Evolutionary conservation across 2,329 filamentous ascomycete species (phyloP).

Genomic region (Neofusicoccum sp.): DNA sequence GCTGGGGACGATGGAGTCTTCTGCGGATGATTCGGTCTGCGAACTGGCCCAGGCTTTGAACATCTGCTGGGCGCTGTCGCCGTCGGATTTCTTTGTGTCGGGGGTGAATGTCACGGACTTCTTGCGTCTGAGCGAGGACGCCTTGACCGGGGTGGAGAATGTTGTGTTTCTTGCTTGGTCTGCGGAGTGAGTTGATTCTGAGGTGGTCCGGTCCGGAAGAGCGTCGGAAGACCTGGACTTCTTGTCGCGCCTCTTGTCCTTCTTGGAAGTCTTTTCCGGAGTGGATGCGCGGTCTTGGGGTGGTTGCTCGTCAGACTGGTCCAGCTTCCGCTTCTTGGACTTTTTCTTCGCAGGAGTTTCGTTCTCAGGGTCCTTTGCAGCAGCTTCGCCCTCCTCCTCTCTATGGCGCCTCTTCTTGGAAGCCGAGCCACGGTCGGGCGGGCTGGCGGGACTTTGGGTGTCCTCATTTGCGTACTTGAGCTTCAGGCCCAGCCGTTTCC

Average conservation of each 20-base stretch:
- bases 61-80: conserved; percentile 51
- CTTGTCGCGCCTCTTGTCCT: conserved; percentile 22
- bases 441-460: not conserved
- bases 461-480: conserved; percentile 47
- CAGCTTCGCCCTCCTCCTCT: not conserved
- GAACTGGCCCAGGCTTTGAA: conserved; percentile 50
- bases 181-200: not conserved
- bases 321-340: conserved; percentile 11
- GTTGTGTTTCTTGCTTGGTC: not conserved
- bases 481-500: conserved; percentile 61
- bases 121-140: conserved; percentile 29
- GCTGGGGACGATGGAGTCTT: conserved; percentile 4
- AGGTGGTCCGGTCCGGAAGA: not conserved
- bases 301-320: not conserved
- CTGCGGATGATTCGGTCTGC: conserved; percentile 27
- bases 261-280: not conserved
- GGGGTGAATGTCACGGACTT: conserved; percentile 66
- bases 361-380: not conserved
- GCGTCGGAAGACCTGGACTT: not conserved
- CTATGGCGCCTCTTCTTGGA: conserved; percentile 6
- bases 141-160: conserved; percentile 7
- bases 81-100: conserved; percentile 60
- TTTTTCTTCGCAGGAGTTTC: conserved; percentile 6
- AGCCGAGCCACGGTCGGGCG: not conserved
- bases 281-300: not conserved